These are phyloP conservation scores for Fomitopsis palustris DNA, from an alignment of 1,284 basidiomycete genomes.

Conservation along the genomic window DNA sequence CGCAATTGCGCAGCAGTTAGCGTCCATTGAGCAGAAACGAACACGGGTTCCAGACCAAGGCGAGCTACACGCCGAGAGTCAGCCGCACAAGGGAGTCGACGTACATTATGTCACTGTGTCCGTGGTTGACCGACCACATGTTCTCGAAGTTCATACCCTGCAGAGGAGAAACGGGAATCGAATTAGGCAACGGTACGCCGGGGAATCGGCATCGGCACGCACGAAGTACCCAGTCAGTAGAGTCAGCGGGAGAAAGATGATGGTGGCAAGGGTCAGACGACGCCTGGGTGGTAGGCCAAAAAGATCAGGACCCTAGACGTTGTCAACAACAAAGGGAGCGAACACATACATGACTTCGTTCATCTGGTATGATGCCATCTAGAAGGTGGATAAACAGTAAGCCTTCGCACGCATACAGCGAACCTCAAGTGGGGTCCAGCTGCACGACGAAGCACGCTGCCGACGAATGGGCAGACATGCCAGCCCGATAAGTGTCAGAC, in stretches of 20 bases:
- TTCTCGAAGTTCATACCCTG: constrained; percentile 67
- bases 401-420: neutral
- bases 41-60: neutral
- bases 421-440: neutral
- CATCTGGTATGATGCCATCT: constrained; percentile 70
- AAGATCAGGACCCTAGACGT: neutral
- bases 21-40: neutral
- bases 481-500: neutral
- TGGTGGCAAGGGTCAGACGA: constrained; percentile 58
- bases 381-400: neutral
- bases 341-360: constrained; percentile 60
- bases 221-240: constrained; percentile 73
- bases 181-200: neutral
- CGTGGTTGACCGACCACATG: constrained; percentile 46
- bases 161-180: constrained; percentile 1
- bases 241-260: constrained; percentile 69
- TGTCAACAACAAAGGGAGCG: neutral
- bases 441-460: neutral
- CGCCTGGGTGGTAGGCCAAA: constrained; percentile 30
- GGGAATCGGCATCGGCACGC: constrained; percentile 22
- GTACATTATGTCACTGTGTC: constrained; percentile 49
- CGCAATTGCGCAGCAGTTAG: neutral
- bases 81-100: constrained; percentile 1
- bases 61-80: neutral
- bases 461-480: neutral